Evolutionary conservation across 345 rosid genomes (phyloP), one percentile per base, ranked within the genome.

Genomic region (Cardiospermum halicacabum): DNA sequence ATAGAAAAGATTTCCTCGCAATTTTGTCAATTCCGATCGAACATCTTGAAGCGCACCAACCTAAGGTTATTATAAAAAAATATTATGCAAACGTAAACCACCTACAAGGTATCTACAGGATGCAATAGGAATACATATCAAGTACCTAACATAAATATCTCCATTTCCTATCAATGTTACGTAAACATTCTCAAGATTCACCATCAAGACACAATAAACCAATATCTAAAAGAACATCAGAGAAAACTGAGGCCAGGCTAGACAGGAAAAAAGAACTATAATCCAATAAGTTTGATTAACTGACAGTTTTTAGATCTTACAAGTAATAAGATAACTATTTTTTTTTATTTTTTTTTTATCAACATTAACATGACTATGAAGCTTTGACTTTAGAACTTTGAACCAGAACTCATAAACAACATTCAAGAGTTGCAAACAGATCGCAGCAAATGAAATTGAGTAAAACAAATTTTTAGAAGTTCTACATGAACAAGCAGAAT

Each of bases 11-110:
- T 80, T 82, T 71, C 97, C 97, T 40, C 91, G 82, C 82, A 94
- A 73, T 79, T 94, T 91, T 66, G 86, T 73, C 70, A 94, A 78
- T 84, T 91, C 99, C 74, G 97, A 89, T 78, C 96, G 82, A 57
- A 94, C 86, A 76, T 94, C 99, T 89, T 91, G 99, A 79, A 94
- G 96, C 67, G 97, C 96, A 60, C 99, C 97, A 72, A 94, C 99
- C 99, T 94, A 72, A 55, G 66, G 58, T 43, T 30, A 53, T 49
- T 71, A 31, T 62, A 5, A 59, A 24, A 22, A 15, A 30, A 37
- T 64, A 65, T 12, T 56, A 62, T 12, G 40, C 64, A 37, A 37
- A 56, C 69, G 72, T 31, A 55, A 47, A 47, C 67, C 58, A 71
- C 65, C 27, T 30, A 61, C 69, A 69, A 67, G 40, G 47, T 59